A percentile compares a stretch with the other conserved stretches of the same genome.
These are phyloP conservation scores for Schizothecium vesticola DNA, from an alignment of 495 filamentous ascomycete genomes.

Conservation along the genomic window DNA sequence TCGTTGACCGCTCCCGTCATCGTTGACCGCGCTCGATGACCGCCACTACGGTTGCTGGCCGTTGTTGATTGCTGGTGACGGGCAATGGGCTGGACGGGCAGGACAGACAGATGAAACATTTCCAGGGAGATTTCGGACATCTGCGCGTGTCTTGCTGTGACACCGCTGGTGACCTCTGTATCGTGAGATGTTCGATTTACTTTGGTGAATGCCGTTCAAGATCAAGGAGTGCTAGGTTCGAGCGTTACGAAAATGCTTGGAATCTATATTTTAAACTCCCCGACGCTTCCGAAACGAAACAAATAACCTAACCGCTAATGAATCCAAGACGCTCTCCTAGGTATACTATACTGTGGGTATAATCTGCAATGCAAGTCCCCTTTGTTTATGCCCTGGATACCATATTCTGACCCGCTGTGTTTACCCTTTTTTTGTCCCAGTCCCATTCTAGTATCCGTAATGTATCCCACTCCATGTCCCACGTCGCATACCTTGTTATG, in stretches of 20 bases:
- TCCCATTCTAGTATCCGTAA: neutral
- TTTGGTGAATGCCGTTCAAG: too few species aligned
- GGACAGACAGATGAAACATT: neutral
- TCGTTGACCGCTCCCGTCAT: neutral
- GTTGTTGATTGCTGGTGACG: neutral
- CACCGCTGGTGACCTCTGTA: neutral
- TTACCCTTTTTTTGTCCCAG: neutral
- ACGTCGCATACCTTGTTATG: neutral
- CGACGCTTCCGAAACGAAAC: too few species aligned
- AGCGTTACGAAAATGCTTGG: too few species aligned
- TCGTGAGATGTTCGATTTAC: rapidly evolving
- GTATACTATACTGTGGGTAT: neutral
- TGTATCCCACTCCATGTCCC: neutral
- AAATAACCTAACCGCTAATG: neutral
- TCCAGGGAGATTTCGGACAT: neutral
- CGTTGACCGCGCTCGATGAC: too few species aligned
- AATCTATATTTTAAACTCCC: too few species aligned
- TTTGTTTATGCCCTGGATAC: neutral
- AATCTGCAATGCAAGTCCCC: neutral
- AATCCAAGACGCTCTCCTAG: neutral
- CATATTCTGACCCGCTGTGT: neutral
- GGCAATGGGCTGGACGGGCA: neutral
- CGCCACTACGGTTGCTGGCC: neutral
- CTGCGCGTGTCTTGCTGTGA: neutral
- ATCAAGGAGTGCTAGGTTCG: too few species aligned